Conservation (phyloP, 495 filamentous ascomycete species). For the Penicillium herquei region DNA sequence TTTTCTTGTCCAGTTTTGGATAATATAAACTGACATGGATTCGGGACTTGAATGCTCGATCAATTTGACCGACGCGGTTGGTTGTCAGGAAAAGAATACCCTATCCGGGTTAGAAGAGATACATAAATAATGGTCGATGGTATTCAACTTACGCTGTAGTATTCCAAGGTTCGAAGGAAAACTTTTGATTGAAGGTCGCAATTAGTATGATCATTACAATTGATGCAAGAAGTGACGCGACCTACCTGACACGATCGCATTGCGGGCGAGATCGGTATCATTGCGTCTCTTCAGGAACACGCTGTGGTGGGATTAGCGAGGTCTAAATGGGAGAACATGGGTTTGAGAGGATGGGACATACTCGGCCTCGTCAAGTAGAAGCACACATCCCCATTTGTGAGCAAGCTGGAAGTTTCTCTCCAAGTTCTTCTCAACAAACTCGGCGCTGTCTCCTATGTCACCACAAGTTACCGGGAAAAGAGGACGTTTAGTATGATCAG, state of each 20-base stretch:
- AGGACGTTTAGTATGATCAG: conserved; percentile 13
- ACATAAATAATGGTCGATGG: too few species aligned
- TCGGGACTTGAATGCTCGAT: conserved; percentile 52
- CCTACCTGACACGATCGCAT: conserved; percentile 48
- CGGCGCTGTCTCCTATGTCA: conserved; percentile 32
- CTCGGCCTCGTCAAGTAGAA: conserved; percentile 46
- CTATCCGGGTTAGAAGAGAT: neutral
- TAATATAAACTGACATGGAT: conserved; percentile 42
- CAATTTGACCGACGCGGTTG: conserved; percentile 48
- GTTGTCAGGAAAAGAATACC: conserved; percentile 60
- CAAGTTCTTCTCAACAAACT: conserved; percentile 37
- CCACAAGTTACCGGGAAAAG: conserved; percentile 28
- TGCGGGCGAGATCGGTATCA: conserved; percentile 37
- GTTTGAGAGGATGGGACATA: too few species aligned
- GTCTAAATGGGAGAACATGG: too few species aligned
- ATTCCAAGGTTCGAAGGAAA: conserved; percentile 4
- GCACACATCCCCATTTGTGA: conserved; percentile 42
- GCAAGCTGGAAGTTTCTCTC: conserved; percentile 38
- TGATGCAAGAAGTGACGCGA: neutral
- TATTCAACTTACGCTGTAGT: neutral
- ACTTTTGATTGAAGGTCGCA: neutral
- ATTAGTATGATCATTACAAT: too few species aligned
- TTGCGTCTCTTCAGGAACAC: conserved; percentile 47
- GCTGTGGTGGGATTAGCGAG: neutral
- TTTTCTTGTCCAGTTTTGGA: conserved; percentile 2